phyloP scores from a whole-genome alignment of 495 filamentous ascomycete species.

The Aspergillus homomorphus region DNA sequence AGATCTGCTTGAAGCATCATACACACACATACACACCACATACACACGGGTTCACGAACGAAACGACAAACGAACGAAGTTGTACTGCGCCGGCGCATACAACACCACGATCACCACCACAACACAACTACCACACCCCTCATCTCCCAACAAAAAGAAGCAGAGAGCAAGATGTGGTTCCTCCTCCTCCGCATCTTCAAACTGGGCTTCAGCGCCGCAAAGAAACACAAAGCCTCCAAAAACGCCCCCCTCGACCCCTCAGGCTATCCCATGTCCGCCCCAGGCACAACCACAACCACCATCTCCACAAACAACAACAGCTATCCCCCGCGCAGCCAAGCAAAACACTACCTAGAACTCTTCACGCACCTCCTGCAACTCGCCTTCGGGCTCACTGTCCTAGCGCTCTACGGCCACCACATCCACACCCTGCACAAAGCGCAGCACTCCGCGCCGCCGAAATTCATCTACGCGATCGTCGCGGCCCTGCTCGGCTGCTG shows the following conservation, averaged over 20 bases:
- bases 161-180: constrained; percentile 28
- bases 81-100: constrained; percentile 17
- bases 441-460: constrained; percentile 50
- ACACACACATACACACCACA: no score
- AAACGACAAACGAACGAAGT: no score
- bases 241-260: constrained; percentile 10
- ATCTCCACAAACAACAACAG: constrained; percentile 8
- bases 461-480: constrained; percentile 76
- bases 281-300: constrained; percentile 21
- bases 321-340: constrained; percentile 10
- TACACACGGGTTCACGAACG: no score
- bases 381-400: constrained; percentile 68
- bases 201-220: constrained; percentile 29
- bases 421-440: constrained; percentile 56
- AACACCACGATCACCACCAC: not conserved
- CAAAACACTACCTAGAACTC: constrained; percentile 30
- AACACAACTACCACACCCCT: constrained; percentile 15
- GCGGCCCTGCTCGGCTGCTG: constrained; percentile 58
- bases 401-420: constrained; percentile 75
- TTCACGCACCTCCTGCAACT: constrained; percentile 68
- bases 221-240: constrained; percentile 34
- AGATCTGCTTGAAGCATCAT: no score
- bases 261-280: constrained; percentile 12
- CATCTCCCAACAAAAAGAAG: constrained; percentile 2
- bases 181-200: constrained; percentile 30